Evolutionary conservation across 2,329 filamentous ascomycete genomes (phyloP), one percentile per base, ranked within the genome.

Genomic region (Cercospora brassicicola): DNA sequence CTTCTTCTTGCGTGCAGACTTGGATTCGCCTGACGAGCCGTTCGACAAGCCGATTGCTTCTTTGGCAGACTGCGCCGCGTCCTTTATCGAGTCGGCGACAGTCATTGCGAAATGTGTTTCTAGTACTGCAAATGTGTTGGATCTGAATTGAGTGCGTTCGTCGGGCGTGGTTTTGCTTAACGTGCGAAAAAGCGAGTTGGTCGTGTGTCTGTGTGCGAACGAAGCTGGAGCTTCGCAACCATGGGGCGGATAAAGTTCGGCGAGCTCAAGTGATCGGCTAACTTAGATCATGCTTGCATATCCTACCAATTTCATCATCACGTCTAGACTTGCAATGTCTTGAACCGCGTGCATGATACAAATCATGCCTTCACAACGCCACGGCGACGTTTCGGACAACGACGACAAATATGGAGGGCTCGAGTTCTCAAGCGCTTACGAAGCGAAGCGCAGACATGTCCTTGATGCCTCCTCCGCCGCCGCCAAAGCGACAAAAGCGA

Each of bases 381-480:
- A 10, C 53, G 53, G 30, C 53, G 30, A 30, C 53, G 53, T n/a
- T 20, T 30, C 11, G 59, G 10, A 42, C 20, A n/a, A 42, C 23
- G 20, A 28, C 36, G 5, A 26, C 13, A 39, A 57, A 10, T 13
- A 75, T 75, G 73, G 62, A 67, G 42, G 31, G 53, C 20, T 61
- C 66, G 9, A 59, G 67, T n/a, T 88, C 89, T 5, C 86, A 80
- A 61, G 87, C 90, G 68, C 85, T 95, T 67, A 83, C 89, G 65
- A 93, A 93, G 81, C 85, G 89, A 71, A 84, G 85, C 66, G 79
- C 80, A 48, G 89, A 92, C 67, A 86, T 83, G 28, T 88, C 91
- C 65, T 82, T 96, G 64, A 98, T 97, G 93, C 91, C 92, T 11
- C 93, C 94, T 10, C 94, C 94, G 5, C 92, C 93, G 3, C 86